Conservation (phyloP, 306 rosid species). For the Acacia crassicarpa region DNA sequence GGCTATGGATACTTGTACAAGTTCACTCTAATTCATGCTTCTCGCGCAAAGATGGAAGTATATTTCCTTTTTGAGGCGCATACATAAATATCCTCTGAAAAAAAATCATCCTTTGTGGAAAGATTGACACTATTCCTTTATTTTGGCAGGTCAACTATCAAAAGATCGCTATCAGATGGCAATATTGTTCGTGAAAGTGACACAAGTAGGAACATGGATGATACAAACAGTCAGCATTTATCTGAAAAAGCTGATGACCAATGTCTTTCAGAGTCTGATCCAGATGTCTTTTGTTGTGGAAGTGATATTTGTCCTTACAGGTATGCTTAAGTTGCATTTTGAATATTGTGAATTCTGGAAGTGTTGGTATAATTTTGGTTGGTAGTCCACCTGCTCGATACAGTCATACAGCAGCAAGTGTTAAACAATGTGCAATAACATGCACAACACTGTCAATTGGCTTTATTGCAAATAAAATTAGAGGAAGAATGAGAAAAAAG, state of each 20-base stretch:
- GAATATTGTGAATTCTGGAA: neutral
- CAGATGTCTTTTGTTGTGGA: constrained; percentile 44
- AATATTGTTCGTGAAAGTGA: constrained; percentile 49
- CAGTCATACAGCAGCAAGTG: too few relatives aligned
- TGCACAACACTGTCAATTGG: neutral
- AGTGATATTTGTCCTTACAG: constrained; percentile 47
- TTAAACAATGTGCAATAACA: neutral
- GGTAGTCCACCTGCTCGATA: neutral
- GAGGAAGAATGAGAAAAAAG: too few relatives aligned
- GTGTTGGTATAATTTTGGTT: neutral
- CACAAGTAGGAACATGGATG: constrained; percentile 32
- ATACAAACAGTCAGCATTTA: constrained; percentile 33
- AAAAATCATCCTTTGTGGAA: neutral
- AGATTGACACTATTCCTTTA: constrained; percentile 15
- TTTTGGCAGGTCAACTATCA: constrained; percentile 50
- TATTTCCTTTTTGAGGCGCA: neutral
- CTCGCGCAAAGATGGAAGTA: constrained; percentile 20
- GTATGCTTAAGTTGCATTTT: constrained; percentile 36
- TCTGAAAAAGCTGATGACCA: constrained; percentile 32
- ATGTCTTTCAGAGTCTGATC: constrained; percentile 48
- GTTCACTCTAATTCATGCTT: neutral
- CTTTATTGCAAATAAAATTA: neutral
- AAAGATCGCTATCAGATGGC: constrained; percentile 72
- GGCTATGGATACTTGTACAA: neutral
- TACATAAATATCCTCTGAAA: neutral